These are phyloP conservation scores for Auxenochlorella pyrenoidosa DNA, from an alignment of 139 green algal species.

Conservation along the genomic window DNA sequence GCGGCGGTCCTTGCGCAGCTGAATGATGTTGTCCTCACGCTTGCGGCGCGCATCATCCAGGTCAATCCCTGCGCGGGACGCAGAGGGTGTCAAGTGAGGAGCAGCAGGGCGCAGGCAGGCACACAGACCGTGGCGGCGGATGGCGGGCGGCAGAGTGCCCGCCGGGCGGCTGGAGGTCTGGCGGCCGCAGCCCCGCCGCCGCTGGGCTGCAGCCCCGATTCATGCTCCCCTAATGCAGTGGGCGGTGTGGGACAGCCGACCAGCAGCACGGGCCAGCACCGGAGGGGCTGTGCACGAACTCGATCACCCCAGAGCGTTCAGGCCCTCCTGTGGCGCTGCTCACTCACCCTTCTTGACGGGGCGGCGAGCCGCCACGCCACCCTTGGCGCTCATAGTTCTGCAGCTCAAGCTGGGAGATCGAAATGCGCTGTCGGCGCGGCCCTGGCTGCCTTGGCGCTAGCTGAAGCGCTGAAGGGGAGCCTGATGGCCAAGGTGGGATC, in stretches of 20 bases:
- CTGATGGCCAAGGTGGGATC: too few relatives aligned
- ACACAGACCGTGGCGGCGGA: too few relatives aligned
- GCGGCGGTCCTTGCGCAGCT: conserved; percentile 96
- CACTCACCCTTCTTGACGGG: conserved; percentile 28
- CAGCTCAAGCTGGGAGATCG: too few relatives aligned
- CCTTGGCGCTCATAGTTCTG: background rate
- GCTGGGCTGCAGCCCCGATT: too few relatives aligned
- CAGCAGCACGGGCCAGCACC: background rate
- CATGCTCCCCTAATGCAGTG: too few relatives aligned
- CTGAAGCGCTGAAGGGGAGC: too few relatives aligned
- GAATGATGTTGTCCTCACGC: conserved; percentile 97
- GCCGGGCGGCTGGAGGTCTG: too few relatives aligned
- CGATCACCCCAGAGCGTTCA: background rate
- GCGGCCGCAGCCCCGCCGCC: too few relatives aligned
- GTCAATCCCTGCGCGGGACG: conserved; percentile 72
- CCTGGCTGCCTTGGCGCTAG: too few relatives aligned
- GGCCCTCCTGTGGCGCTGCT: background rate
- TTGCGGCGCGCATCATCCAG: conserved; percentile 93
- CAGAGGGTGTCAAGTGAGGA: background rate
- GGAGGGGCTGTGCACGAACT: background rate
- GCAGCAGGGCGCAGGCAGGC: background rate
- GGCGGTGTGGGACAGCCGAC: background rate
- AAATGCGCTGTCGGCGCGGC: too few relatives aligned
- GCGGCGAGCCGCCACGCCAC: background rate
- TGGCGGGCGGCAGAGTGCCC: too few relatives aligned